Base-by-base conservation (phyloP, 352 stramenopile genomes). In the Pythium inflatum region DNA sequence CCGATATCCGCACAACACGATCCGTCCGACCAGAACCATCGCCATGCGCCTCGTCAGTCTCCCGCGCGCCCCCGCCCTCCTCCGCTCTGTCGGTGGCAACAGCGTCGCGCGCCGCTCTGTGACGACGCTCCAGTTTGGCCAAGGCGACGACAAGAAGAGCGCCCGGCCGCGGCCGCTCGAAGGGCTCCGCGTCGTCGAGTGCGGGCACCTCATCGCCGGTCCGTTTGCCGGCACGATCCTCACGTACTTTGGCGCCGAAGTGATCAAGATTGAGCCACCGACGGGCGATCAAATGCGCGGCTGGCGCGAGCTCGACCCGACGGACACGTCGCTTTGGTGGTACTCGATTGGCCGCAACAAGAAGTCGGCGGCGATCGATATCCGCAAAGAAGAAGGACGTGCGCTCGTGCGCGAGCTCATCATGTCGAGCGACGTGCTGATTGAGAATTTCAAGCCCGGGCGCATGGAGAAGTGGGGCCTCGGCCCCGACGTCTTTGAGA, bases 271-370 rank as follows among this genome's bases (percentile, higher is more conserved):
- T 36, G 90, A 97, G 70, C 87, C 88, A 12, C 90, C 87, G 5
- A 91, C 79, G 16, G 90, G 90, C 13, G 90, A 97, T 57, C 87
- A 95, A 55, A 73, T 95, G 64, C 88, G 90, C 31, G 81, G 87
- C 66, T 95, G 91, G 64, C 86, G 89, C 34, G 74, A 90, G 58
- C 70, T 95, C 38, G 88, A 96, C 62, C 61, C 71, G 25, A 86
- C 74, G 51, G 80, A 83, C 64, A 96, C 88, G 31, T 95, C 90
- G 43, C 68, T 94, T 54, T 97, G 89, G 89, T 97, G 89, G 89
- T 92, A 94, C 71, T 96, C 89, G 20, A 78, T 97, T 18, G 88
- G 87, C 20, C 85, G 89, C 68, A 96, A 96, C 83, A 97, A 97
- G 62, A 87, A 87, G 33, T 95, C 82, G 9, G 85, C 96, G 27